Evolutionary conservation across 805 yeast genomes (phyloP).

Genomic region (Zygotorulaspora florentina): DNA sequence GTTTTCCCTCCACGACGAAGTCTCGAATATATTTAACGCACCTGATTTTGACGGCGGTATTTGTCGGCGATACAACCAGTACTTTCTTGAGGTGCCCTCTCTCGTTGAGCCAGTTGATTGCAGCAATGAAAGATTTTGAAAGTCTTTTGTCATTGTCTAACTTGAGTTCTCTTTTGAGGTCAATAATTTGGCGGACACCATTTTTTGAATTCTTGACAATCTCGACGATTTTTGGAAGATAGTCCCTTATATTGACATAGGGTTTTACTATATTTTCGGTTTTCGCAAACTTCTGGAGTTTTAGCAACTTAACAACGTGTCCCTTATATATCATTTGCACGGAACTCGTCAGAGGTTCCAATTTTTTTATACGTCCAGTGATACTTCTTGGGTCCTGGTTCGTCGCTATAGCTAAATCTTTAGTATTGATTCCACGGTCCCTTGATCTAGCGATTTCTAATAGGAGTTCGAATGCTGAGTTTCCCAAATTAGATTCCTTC

Average conservation of each 20-base stretch:
- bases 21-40: conserved; percentile 44
- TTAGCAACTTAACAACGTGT: conserved; percentile 51
- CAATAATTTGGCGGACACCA: conserved; percentile 55
- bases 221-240: conserved; percentile 40
- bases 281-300: conserved; percentile 43
- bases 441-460: conserved; percentile 58
- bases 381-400: conserved; percentile 70
- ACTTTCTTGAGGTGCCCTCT: conserved; percentile 48
- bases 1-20: conserved; percentile 32
- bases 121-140: conserved; percentile 46
- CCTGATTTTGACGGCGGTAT: conserved; percentile 45
- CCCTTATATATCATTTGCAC: conserved; percentile 39
- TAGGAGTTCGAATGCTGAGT: conserved; percentile 50
- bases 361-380: conserved; percentile 54
- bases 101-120: conserved; percentile 43
- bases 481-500: conserved; percentile 51
- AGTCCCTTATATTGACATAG: conserved; percentile 28
- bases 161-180: conserved; percentile 55
- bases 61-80: conserved; percentile 46
- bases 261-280: conserved; percentile 19
- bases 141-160: conserved; percentile 41
- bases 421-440: conserved; percentile 53
- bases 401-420: conserved; percentile 51
- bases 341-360: conserved; percentile 49
- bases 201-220: conserved; percentile 56